Conservation (phyloP, 306 rosid genomes). For the Castanea mollissima region DNA sequence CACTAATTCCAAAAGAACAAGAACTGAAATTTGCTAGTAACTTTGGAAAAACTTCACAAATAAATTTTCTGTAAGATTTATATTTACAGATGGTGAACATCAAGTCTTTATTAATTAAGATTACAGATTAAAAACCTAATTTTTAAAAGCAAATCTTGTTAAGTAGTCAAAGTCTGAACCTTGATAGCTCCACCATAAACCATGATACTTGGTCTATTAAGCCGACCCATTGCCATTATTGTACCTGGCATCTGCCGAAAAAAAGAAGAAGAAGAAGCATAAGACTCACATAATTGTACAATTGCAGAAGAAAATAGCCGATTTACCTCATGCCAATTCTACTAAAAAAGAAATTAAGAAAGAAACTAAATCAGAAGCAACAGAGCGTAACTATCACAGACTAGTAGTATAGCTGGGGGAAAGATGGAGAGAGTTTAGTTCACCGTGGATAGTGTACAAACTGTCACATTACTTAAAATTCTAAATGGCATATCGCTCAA, state of each 20-base stretch:
- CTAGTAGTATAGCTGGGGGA: too few species aligned
- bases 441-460: too few species aligned
- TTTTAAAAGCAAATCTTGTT: not conserved
- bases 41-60: not conserved
- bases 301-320: not conserved
- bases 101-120: not conserved
- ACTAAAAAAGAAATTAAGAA: too few species aligned
- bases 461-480: too few species aligned
- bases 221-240: slow-evolving; percentile 93
- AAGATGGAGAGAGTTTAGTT: too few species aligned
- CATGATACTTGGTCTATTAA: slow-evolving; percentile 95
- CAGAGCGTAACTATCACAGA: too few species aligned
- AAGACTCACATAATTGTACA: not conserved
- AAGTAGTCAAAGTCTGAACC: slow-evolving; percentile 34
- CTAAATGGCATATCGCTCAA: too few species aligned
- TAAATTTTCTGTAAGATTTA: not conserved
- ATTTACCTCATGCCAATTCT: too few species aligned
- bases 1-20: not conserved
- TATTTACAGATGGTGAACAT: not conserved
- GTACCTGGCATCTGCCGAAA: slow-evolving; percentile 93
- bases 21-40: not conserved
- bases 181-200: slow-evolving; percentile 91
- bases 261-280: too few species aligned
- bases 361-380: too few species aligned
- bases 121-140: not conserved